Conservation (phyloP, 371 early-diverging fungal genomes). For the Thermomucor indicae-seudaticae region DNA sequence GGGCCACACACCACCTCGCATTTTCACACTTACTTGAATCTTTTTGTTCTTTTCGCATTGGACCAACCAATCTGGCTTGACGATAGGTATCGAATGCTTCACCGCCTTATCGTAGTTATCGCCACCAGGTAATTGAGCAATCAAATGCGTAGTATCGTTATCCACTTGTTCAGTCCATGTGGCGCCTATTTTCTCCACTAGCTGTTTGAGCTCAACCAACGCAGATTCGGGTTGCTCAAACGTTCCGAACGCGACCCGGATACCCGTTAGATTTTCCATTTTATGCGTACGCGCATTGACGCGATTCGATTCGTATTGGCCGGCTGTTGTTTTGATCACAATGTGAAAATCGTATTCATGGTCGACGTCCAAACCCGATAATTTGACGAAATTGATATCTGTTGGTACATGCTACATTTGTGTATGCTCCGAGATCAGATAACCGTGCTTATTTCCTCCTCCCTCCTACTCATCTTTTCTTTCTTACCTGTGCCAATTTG, state of each 20-base stretch:
- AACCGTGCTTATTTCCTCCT: not conserved
- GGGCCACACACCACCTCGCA: not conserved
- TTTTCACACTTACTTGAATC: constrained; percentile 66
- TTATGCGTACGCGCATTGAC: constrained; percentile 81
- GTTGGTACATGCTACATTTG: constrained; percentile 42
- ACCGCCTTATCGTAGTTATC: constrained; percentile 84
- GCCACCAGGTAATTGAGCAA: constrained; percentile 82
- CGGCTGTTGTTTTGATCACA: constrained; percentile 87
- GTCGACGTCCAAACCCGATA: constrained; percentile 85
- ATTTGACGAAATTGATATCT: constrained; percentile 66
- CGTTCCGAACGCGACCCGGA: constrained; percentile 88
- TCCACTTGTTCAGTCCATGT: constrained; percentile 81
- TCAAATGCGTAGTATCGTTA: constrained; percentile 88
- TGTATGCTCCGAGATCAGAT: not conserved
- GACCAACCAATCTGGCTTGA: constrained; percentile 90
- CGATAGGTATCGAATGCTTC: constrained; percentile 87
- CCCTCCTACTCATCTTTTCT: not conserved
- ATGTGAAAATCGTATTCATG: constrained; percentile 85
- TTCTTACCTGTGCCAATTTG: constrained; percentile 46
- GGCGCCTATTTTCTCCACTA: constrained; percentile 84
- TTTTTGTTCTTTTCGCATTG: constrained; percentile 87
- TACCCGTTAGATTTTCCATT: constrained; percentile 93
- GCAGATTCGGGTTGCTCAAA: constrained; percentile 65
- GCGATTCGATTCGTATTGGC: constrained; percentile 72
- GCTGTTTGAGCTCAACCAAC: constrained; percentile 68